Percentiles rank a stretch among this genome's conserved stretches.
These are phyloP conservation scores for Stagonosporopsis tanaceti DNA, from an alignment of 2,329 filamentous ascomycete genomes.

Conservation along the genomic window DNA sequence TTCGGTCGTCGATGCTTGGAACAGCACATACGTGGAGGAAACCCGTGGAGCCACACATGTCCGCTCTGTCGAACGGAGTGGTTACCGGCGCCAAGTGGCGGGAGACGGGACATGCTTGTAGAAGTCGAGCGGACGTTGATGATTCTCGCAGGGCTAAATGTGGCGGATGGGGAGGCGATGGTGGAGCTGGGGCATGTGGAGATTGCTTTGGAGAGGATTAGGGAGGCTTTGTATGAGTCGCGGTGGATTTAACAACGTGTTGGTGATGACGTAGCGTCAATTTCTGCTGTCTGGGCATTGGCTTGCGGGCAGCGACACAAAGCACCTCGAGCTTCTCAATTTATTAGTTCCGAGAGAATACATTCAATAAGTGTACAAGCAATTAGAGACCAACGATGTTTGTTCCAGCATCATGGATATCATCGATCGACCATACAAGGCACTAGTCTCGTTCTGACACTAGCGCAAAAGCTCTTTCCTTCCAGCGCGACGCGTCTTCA, in stretches of 20 bases:
- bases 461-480: neutral
- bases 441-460: neutral
- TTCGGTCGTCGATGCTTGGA: slow-evolving; percentile 33
- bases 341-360: neutral
- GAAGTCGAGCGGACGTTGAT: slow-evolving; percentile 18
- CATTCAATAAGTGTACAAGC: neutral
- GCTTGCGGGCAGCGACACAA: too few relatives aligned
- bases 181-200: slow-evolving; percentile 23
- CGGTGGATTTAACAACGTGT: slow-evolving; percentile 24
- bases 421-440: neutral
- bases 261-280: neutral
- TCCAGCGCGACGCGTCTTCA: neutral
- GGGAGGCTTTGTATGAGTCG: slow-evolving; percentile 20
- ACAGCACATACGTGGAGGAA: slow-evolving; percentile 24
- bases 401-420: neutral
- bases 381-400: neutral
- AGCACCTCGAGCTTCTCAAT: neutral
- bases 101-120: slow-evolving; percentile 17
- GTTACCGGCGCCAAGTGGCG: slow-evolving; percentile 26
- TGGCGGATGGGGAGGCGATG: slow-evolving; percentile 12
- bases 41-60: slow-evolving; percentile 35
- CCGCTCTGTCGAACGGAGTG: slow-evolving; percentile 30
- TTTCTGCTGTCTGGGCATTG: neutral
- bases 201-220: slow-evolving; percentile 19
- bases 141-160: slow-evolving; percentile 16